Evolutionary conservation across 768 basidiomycete species (phyloP).

Genomic region (Auriscalpium orientale): DNA sequence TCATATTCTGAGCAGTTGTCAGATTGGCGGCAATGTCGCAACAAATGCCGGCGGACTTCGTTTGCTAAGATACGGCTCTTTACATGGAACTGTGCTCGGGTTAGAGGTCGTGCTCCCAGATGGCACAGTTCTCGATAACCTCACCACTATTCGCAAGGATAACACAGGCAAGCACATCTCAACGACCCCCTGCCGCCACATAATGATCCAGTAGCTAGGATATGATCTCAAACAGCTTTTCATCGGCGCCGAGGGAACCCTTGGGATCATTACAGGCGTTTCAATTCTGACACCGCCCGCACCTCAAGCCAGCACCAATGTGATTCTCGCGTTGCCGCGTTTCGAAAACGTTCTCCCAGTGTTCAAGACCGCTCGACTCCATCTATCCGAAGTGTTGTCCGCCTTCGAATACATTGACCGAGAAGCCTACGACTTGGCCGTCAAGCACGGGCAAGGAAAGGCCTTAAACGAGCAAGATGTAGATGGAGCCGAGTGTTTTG

Average conservation of each 20-base stretch:
- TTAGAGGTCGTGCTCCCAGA: constrained; percentile 94
- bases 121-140: constrained; percentile 81
- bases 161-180: constrained; percentile 68
- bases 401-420: constrained; percentile 97
- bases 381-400: constrained; percentile 90
- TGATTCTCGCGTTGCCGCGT: constrained; percentile 81
- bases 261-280: constrained; percentile 91
- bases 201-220: constrained; percentile 38
- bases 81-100: constrained; percentile 92
- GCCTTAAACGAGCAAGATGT: constrained; percentile 69
- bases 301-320: constrained; percentile 80
- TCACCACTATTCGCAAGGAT: constrained; percentile 91
- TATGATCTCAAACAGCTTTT: constrained; percentile 98
- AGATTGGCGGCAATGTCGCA: constrained; percentile 94
- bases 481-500: constrained; percentile 77
- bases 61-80: constrained; percentile 86
- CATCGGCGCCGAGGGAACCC: constrained; percentile 94
- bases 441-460: constrained; percentile 75
- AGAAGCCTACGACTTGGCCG: constrained; percentile 74
- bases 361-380: constrained; percentile 70
- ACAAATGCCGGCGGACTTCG: constrained; percentile 98
- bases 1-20: constrained; percentile 52
- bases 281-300: constrained; percentile 88
- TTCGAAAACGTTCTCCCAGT: constrained; percentile 85
- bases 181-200: neutral